These are phyloP conservation scores for Aspergillus taichungensis DNA, from an alignment of 495 filamentous ascomycete genomes.

Conservation along the genomic window DNA sequence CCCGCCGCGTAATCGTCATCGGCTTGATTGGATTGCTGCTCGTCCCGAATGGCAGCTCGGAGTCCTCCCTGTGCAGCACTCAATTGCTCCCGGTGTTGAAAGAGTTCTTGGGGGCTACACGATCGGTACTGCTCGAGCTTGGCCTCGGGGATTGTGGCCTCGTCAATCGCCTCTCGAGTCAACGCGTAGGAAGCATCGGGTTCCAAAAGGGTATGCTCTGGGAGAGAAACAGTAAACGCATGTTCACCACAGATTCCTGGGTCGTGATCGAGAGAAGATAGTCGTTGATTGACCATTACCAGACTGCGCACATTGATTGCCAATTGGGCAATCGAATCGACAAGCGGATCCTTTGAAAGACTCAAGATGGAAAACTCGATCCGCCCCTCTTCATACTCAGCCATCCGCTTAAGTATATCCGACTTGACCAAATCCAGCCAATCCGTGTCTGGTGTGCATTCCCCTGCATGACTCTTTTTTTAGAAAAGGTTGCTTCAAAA, in stretches of 20 bases:
- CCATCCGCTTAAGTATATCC: slow-evolving; percentile 42
- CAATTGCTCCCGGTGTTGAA: slow-evolving; percentile 20
- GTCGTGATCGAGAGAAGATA: slow-evolving; percentile 11
- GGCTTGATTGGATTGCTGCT: slow-evolving; percentile 28
- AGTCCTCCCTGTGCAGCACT: slow-evolving; percentile 24
- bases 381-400: slow-evolving; percentile 42
- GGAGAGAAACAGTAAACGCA: not conserved
- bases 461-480: slow-evolving; percentile 11
- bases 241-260: not conserved
- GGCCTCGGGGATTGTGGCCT: slow-evolving; percentile 11
- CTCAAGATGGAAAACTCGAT: slow-evolving; percentile 51
- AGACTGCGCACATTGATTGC: slow-evolving; percentile 38
- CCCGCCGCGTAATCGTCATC: slow-evolving; percentile 40
- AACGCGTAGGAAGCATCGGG: slow-evolving; percentile 27
- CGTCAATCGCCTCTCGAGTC: slow-evolving; percentile 24
- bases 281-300: slow-evolving; percentile 22
- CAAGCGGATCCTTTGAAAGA: slow-evolving; percentile 44
- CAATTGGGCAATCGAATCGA: slow-evolving; percentile 30
- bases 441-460: slow-evolving; percentile 26
- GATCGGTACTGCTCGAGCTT: slow-evolving; percentile 10
- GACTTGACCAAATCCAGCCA: slow-evolving; percentile 43
- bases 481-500: not conserved
- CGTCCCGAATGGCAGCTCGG: slow-evolving; percentile 32
- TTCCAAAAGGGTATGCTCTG: slow-evolving; percentile 20
- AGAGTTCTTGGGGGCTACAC: slow-evolving; percentile 18